These are phyloP conservation scores for Talaromyces sp. DNA, from an alignment of 2,329 filamentous ascomycete species.

Conservation along the genomic window DNA sequence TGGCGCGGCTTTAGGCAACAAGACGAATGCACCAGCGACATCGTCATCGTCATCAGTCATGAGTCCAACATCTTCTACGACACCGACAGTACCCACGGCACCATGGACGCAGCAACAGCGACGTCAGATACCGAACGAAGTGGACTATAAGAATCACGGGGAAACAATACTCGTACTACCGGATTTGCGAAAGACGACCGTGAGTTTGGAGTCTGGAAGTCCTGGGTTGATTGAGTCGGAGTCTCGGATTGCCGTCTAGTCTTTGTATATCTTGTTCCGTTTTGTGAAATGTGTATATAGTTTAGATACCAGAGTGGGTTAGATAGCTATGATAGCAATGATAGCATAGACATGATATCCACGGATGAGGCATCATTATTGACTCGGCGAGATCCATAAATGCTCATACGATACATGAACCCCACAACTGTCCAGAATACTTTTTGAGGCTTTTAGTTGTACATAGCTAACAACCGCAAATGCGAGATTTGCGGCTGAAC, in stretches of 20 bases:
- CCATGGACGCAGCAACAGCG: constrained; percentile 21
- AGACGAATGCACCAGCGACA: not conserved
- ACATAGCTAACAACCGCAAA: too few relatives aligned
- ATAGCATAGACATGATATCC: too few relatives aligned
- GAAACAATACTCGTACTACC: constrained; percentile 71
- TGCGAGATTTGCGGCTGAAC: too few relatives aligned
- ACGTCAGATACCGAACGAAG: constrained; percentile 59
- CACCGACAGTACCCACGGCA: constrained; percentile 3
- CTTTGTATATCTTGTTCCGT: not conserved
- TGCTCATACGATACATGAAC: too few relatives aligned
- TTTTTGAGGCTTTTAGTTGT: too few relatives aligned
- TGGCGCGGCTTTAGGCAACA: constrained; percentile 1
- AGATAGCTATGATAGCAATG: too few relatives aligned
- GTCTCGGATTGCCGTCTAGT: constrained; percentile 5
- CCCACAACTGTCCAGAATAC: too few relatives aligned
- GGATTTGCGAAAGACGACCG: constrained; percentile 65
- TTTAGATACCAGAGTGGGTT: not conserved
- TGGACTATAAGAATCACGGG: constrained; percentile 71
- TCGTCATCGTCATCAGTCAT: not conserved
- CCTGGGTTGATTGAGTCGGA: constrained; percentile 16
- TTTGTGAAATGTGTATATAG: not conserved
- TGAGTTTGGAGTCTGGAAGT: constrained; percentile 39
- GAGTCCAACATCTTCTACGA: constrained; percentile 9
- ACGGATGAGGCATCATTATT: too few relatives aligned
- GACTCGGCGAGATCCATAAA: too few relatives aligned